Percentiles rank a stretch among this genome's conserved stretches.
phyloP scores from a whole-genome alignment of 2,329 filamentous ascomycete species.

The Remersonia thermophila region DNA sequence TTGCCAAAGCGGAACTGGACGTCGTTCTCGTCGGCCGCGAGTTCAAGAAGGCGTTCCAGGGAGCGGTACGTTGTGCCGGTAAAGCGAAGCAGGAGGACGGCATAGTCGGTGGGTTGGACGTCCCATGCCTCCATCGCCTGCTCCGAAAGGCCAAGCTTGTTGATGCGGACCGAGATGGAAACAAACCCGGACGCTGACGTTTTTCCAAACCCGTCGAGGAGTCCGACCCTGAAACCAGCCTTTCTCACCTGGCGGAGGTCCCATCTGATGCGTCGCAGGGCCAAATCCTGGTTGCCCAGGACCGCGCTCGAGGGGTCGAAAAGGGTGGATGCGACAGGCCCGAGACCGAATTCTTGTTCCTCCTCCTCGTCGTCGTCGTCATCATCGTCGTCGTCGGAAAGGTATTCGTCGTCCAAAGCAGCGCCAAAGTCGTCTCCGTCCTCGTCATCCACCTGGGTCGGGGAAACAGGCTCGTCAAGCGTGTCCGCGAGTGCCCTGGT shows the following conservation, averaged over 20 bases:
- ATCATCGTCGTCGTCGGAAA: conserved; percentile 15
- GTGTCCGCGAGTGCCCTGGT: conserved; percentile 13
- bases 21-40: conserved; percentile 24
- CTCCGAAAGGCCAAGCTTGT: conserved; percentile 59
- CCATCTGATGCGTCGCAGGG: conserved; percentile 31
- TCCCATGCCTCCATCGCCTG: conserved; percentile 71
- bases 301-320: too few species aligned
- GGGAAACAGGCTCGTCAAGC: conserved; percentile 9
- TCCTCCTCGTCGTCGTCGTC: background rate
- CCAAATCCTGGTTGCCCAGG: background rate
- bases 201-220: conserved; percentile 37
- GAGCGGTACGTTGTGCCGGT: conserved; percentile 47
- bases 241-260: conserved; percentile 51
- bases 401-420: conserved; percentile 19
- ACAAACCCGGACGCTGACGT: conserved; percentile 36
- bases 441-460: too few species aligned
- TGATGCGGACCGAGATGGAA: conserved; percentile 55
- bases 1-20: conserved; percentile 58
- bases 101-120: conserved; percentile 51
- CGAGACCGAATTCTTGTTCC: too few species aligned
- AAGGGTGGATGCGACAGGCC: too few species aligned
- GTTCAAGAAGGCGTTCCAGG: conserved; percentile 39
- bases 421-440: conserved; percentile 20
- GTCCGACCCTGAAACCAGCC: conserved; percentile 59
- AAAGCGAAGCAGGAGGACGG: conserved; percentile 58